These are phyloP conservation scores for Cymbopogon citratus DNA, from an alignment of 176 grass and related monocot genomes.

Conservation along the genomic window DNA sequence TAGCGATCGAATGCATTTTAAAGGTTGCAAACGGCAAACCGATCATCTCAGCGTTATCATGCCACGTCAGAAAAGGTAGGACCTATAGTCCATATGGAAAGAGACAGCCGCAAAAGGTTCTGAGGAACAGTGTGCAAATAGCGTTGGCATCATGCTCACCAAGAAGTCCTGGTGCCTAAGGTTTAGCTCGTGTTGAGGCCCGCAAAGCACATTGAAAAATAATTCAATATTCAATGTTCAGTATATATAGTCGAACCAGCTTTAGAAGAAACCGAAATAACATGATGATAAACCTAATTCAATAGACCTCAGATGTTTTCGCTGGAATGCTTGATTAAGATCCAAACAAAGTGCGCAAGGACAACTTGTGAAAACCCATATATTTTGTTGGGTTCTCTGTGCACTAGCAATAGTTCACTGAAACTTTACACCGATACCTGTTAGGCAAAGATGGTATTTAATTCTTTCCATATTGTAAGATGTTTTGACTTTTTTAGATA, in stretches of 20 bases:
- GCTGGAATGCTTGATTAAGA: neutral
- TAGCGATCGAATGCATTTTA: too few species aligned
- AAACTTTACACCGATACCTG: neutral
- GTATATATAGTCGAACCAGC: too few species aligned
- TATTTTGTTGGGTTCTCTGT: neutral
- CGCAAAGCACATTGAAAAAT: neutral
- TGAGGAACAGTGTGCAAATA: neutral
- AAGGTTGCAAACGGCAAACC: neutral
- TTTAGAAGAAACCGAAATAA: neutral
- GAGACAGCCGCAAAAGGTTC: neutral
- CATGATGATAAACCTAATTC: neutral
- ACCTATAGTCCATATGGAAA: neutral
- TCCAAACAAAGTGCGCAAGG: neutral
- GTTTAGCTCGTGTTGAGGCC: neutral
- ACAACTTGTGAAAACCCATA: neutral
- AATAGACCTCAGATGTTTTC: neutral
- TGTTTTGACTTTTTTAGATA: neutral
- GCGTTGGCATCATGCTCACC: neutral
- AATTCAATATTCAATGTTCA: neutral
- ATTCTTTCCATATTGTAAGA: neutral
- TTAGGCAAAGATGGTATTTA: neutral
- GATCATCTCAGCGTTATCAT: slow-evolving; percentile 8
- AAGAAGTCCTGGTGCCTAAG: neutral
- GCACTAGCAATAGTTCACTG: neutral
- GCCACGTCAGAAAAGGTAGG: slow-evolving; percentile 1